phyloP scores from a whole-genome alignment of 306 rosid genomes.

The Dryas octopetala region DNA sequence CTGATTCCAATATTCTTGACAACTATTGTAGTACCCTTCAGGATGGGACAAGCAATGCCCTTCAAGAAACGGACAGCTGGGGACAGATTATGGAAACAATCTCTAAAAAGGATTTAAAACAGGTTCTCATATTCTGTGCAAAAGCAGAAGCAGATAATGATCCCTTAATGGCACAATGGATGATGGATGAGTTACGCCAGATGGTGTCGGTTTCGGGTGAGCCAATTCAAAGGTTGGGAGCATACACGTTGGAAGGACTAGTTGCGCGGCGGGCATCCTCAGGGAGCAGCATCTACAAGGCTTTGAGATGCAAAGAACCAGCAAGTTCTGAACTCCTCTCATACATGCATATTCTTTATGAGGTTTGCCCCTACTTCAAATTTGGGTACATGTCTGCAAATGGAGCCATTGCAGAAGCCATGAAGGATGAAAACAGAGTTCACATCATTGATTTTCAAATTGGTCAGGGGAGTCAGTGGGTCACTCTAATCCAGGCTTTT shows the following conservation, averaged over 20 bases:
- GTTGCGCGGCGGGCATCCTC: slow-evolving; percentile 69
- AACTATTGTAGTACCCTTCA: slow-evolving; percentile 48
- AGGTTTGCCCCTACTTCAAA: slow-evolving; percentile 94
- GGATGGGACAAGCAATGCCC: slow-evolving; percentile 38
- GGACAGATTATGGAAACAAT: slow-evolving; percentile 67
- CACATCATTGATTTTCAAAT: slow-evolving; percentile 96
- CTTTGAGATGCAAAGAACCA: slow-evolving; percentile 79
- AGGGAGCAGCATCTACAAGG: slow-evolving; percentile 72
- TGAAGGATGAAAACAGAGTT: slow-evolving; percentile 77
- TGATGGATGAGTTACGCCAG: slow-evolving; percentile 71
- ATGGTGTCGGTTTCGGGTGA: slow-evolving; percentile 93
- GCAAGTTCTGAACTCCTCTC: slow-evolving; percentile 76
- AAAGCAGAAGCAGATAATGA: slow-evolving; percentile 72
- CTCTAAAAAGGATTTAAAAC: slow-evolving; percentile 63
- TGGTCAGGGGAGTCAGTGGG: slow-evolving; percentile 93
- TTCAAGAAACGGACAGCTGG: slow-evolving; percentile 63
- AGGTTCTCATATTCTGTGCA: slow-evolving; percentile 72
- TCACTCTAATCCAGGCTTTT: slow-evolving; percentile 91
- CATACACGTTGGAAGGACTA: slow-evolving; percentile 95
- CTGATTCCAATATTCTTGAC: slow-evolving; percentile 60
- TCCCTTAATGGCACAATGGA: slow-evolving; percentile 63
- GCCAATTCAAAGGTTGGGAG: slow-evolving; percentile 94
- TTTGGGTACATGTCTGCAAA: slow-evolving; percentile 97
- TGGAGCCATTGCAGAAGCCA: slow-evolving; percentile 98
- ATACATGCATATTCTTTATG: slow-evolving; percentile 82